These are phyloP conservation scores for Chondrus crispus DNA, from an alignment of 23 red algal genomes.

Conservation along the genomic window DNA sequence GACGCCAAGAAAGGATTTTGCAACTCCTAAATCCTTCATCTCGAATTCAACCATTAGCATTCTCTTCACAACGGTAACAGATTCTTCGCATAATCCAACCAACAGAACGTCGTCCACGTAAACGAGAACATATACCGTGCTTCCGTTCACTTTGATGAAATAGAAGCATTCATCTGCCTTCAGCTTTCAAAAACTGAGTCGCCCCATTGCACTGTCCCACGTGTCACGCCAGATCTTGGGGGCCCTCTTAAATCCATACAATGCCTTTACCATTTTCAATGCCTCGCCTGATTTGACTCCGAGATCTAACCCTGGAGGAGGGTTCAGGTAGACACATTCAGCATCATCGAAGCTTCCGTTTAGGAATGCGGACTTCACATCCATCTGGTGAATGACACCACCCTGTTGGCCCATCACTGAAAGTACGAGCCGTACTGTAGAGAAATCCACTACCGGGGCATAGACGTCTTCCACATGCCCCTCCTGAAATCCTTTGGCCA, in stretches of 20 bases:
- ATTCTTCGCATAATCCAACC: neutral
- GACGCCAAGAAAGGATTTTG: neutral
- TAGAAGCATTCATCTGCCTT: constrained; percentile 4
- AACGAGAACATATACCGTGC: neutral
- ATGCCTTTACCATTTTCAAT: neutral
- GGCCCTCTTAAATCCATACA: neutral
- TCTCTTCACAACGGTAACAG: neutral
- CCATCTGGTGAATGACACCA: neutral
- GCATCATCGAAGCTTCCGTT: neutral
- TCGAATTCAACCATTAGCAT: neutral
- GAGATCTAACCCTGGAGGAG: neutral
- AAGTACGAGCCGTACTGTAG: neutral
- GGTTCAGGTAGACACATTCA: neutral
- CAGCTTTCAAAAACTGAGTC: neutral
- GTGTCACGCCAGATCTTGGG: neutral
- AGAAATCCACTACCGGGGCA: neutral
- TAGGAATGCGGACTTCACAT: constrained; percentile 1
- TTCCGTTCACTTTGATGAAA: neutral
- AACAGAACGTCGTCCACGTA: constrained; percentile 33
- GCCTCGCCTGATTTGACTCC: neutral
- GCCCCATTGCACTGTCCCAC: neutral
- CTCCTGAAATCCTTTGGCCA: constrained; percentile 11
- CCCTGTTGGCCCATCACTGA: neutral
- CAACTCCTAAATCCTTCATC: neutral
- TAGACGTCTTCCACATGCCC: neutral